These are phyloP conservation scores for Porpolomopsis calyptriformis DNA, from an alignment of 768 basidiomycete genomes.

Conservation along the genomic window DNA sequence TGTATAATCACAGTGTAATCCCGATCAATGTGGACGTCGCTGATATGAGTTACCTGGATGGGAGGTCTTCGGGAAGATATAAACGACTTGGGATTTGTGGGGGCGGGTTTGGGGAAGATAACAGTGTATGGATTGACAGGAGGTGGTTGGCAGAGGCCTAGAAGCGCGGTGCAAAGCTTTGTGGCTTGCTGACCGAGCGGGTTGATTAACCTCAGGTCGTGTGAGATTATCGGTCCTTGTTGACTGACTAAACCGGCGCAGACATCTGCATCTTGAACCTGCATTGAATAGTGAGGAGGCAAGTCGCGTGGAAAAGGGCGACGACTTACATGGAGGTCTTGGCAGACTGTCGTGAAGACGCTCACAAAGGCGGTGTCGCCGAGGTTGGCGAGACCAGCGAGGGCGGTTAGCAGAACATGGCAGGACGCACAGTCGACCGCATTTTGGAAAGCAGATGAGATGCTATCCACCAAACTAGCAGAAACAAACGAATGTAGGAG, in stretches of 20 bases:
- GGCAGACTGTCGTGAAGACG: slow-evolving; percentile 35
- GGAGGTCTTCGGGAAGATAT: slow-evolving; percentile 30
- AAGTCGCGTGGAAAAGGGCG: neutral
- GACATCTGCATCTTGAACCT: slow-evolving; percentile 48
- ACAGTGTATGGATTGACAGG: slow-evolving; percentile 34
- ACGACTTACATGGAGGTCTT: slow-evolving; percentile 26
- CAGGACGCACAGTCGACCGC: slow-evolving; percentile 42
- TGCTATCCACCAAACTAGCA: slow-evolving; percentile 6
- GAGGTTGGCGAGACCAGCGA: slow-evolving; percentile 35
- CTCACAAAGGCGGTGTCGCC: slow-evolving; percentile 39
- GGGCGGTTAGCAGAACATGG: slow-evolving; percentile 37
- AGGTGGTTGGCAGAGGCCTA: slow-evolving; percentile 44
- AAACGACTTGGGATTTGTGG: slow-evolving; percentile 25
- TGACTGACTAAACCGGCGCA: slow-evolving; percentile 40
- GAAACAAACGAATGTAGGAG: neutral
- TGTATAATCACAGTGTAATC: slow-evolving; percentile 34
- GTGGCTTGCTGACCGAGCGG: slow-evolving; percentile 37
- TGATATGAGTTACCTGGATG: slow-evolving; percentile 50
- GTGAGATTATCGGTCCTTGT: slow-evolving; percentile 49
- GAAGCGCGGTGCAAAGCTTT: slow-evolving; percentile 43
- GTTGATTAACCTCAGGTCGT: slow-evolving; percentile 41
- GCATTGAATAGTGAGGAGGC: neutral
- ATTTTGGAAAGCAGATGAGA: slow-evolving; percentile 33
- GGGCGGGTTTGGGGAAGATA: slow-evolving; percentile 34
- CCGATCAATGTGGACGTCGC: slow-evolving; percentile 54